Evolutionary conservation across 1,139 yeast genomes (phyloP).

Genomic region (Sugiyamaella japonica): DNA sequence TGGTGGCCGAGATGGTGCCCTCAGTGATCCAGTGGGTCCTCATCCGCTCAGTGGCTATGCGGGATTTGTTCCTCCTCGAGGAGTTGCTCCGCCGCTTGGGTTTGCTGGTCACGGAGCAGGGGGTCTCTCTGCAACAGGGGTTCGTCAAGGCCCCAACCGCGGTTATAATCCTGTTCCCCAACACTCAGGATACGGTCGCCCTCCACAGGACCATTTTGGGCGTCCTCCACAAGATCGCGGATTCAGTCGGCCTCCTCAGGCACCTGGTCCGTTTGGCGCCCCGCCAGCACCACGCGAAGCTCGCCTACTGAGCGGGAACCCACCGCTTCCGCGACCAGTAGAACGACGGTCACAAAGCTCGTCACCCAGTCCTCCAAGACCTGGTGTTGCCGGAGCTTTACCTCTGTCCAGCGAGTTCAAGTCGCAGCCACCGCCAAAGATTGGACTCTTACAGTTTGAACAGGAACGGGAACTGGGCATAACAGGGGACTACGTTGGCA

Average conservation of each 20-base stretch:
- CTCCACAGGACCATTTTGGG: constrained; percentile 4
- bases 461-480: not conserved
- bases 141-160: too few relatives aligned
- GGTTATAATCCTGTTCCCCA: not conserved
- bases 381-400: not conserved
- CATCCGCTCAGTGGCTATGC: constrained; percentile 4
- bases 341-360: not conserved
- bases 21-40: not conserved
- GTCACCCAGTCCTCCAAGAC: not conserved
- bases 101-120: not conserved
- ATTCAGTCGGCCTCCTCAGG: constrained; percentile 2
- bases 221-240: constrained; percentile 10
- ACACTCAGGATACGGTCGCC: constrained; percentile 7
- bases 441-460: constrained; percentile 11
- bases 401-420: not conserved
- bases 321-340: not conserved
- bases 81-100: not conserved
- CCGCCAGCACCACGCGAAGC: not conserved
- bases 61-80: constrained; percentile 4
- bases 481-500: not conserved
- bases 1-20: not conserved
- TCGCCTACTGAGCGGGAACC: not conserved
- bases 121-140: not conserved
- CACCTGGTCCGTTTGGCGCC: too few relatives aligned
- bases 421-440: constrained; percentile 9